Conservation (phyloP, 495 filamentous ascomycete species). For the Pyronema domesticum region DNA sequence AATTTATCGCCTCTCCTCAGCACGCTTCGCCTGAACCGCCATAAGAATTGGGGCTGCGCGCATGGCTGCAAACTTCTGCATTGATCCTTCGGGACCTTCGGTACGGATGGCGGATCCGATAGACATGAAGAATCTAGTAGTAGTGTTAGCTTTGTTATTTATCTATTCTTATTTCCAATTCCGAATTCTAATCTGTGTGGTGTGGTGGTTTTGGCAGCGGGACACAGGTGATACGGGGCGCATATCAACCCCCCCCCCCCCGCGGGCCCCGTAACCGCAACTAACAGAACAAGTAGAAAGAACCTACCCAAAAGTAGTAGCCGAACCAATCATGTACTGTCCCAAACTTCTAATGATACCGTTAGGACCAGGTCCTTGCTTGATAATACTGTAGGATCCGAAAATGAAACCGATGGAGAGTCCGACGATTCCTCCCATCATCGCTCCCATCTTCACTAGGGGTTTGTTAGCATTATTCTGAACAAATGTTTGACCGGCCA, state of each 20-base stretch:
- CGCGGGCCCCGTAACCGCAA: no score
- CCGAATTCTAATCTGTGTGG: no score
- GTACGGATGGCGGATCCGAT: constrained; percentile 92
- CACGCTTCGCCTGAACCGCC: neutral
- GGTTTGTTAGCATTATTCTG: neutral
- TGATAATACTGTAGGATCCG: constrained; percentile 81
- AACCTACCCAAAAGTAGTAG: constrained; percentile 79
- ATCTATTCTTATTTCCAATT: no score
- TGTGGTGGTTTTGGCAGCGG: no score
- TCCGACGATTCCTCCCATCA: constrained; percentile 95
- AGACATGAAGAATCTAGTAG: constrained; percentile 85
- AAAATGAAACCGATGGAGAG: constrained; percentile 95
- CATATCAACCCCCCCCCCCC: no score
- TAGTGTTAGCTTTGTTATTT: neutral
- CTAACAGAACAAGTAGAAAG: no score
- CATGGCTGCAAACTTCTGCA: constrained; percentile 13
- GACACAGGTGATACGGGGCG: no score
- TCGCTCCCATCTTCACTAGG: constrained; percentile 86
- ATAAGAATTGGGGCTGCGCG: constrained; percentile 14
- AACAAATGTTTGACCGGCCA: constrained; percentile 21
- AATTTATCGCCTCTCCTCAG: no score
- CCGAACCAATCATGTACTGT: constrained; percentile 95
- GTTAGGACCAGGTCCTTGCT: constrained; percentile 82
- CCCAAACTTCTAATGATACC: constrained; percentile 83
- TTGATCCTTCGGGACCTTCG: constrained; percentile 31